phyloP scores from a whole-genome alignment of 345 rosid species.

The Erysimum cheiranthoides region DNA sequence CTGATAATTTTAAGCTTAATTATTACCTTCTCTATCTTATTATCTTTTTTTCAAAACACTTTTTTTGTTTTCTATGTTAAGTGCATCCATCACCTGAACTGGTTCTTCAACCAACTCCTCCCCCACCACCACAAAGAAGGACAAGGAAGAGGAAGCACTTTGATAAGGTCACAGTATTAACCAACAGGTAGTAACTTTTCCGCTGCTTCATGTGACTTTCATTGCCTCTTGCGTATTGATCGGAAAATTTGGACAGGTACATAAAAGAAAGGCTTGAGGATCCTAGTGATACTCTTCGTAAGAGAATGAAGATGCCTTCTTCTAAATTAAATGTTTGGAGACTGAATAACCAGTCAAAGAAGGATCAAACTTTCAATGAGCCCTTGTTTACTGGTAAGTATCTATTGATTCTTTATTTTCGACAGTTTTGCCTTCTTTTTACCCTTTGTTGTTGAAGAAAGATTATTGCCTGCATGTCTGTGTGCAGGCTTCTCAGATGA shows the following conservation, averaged over 20 bases:
- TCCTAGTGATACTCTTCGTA: conserved; percentile 57
- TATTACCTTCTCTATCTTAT: neutral
- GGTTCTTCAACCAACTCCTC: conserved; percentile 66
- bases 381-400: conserved; percentile 65
- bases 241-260: conserved; percentile 46
- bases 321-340: conserved; percentile 66
- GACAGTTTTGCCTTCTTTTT: conserved; percentile 32
- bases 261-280: conserved; percentile 65
- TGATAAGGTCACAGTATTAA: conserved; percentile 64
- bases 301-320: conserved; percentile 55
- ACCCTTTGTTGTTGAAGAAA: neutral
- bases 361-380: conserved; percentile 59
- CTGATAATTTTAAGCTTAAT: neutral
- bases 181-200: conserved; percentile 58
- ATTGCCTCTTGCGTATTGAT: conserved; percentile 32
- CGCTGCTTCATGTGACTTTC: neutral
- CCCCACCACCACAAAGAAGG: conserved; percentile 51
- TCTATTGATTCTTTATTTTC: neutral
- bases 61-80: conserved; percentile 41
- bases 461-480: conserved; percentile 24
- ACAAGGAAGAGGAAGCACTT: conserved; percentile 57
- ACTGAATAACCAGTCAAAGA: conserved; percentile 53
- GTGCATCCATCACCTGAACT: conserved; percentile 65
- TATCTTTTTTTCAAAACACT: neutral
- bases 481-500: conserved; percentile 58